Base-by-base conservation (phyloP, 352 stramenopile genomes). In the Peronospora destructor region DNA sequence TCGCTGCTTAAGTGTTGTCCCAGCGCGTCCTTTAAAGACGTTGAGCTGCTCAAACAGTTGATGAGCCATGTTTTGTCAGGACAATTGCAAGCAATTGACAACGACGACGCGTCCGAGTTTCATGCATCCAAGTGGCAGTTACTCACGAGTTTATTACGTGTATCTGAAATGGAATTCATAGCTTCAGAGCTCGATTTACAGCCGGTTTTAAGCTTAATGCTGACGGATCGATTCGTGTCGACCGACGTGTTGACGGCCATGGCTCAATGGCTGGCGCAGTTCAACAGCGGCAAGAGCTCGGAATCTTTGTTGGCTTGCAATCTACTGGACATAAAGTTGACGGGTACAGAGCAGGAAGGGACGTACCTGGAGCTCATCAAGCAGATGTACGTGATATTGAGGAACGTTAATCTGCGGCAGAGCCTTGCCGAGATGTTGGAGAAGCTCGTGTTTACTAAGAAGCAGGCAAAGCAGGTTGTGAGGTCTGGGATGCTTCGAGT, bases 341-440 rank as follows among this genome's bases (percentile, higher is more conserved):
- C 46, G 5, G 41, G 23, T 9, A 37, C 36, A 30, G 53, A 64
- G 10, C 43, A 64, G 8, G 40, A 46, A 4, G 51, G 12, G 12
- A 55, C 57, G 12, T 74, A 57, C 13, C 25, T 85, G 17, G 59
- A 76, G n/a, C 45, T 87, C 12, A 34, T 84, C 34, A 86, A 87
- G 62, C 79, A 90, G 39, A 72, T 87, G 43, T 90, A 87, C 48
- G 76, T 87, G 56, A 87, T 73, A 29, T 55, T 87, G 8, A n/a
- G 41, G 30, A 39, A 61, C 23, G 28, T 36, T 34, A 21, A 36
- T 2, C 39, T 64, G 23, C 71, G 71, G 12, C 45, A 69, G 12
- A 39, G 59, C 26, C 48, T 87, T 11, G 61, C 68, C 12, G 39
- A 52, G 10, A 62, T 48, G 6, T 42, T 90, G 8, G 17, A 43